Percentiles rank a stretch among this genome's conserved stretches.
Evolutionary conservation across 192 early-diverging fungal species (phyloP).

Genomic region (Backusella tarrabulga): DNA sequence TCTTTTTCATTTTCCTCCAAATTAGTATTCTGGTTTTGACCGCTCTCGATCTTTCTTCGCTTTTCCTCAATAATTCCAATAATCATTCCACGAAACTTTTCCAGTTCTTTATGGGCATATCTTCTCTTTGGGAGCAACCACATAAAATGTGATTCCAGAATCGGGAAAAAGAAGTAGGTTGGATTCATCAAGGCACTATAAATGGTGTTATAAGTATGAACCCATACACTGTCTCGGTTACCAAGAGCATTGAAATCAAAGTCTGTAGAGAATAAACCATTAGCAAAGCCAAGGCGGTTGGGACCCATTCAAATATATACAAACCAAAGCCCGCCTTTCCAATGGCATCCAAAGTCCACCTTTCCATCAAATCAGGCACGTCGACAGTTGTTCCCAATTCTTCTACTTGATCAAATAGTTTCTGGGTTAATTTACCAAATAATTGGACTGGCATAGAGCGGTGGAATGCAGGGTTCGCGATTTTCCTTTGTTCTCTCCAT

Average conservation of each 20-base stretch:
- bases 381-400: not conserved
- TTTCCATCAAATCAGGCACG: not conserved
- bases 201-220: not conserved
- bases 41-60: not conserved
- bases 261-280: not conserved
- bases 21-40: not conserved
- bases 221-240: not conserved
- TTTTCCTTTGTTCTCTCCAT: constrained; percentile 22
- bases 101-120: not conserved
- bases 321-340: not conserved
- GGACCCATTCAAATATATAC: not conserved
- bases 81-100: not conserved
- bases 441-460: constrained; percentile 17
- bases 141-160: not conserved
- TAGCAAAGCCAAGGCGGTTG: not conserved
- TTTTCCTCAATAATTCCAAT: not conserved
- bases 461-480: constrained; percentile 19
- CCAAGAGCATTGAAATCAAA: constrained; percentile 9
- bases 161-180: not conserved
- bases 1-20: not conserved
- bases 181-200: not conserved
- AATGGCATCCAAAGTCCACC: not conserved
- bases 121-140: not conserved
- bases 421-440: constrained; percentile 5
- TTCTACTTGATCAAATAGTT: not conserved